Evolutionary conservation across 805 yeast species (phyloP), one percentile per base, ranked within the genome.

Genomic region (Metschnikowia lunata): DNA sequence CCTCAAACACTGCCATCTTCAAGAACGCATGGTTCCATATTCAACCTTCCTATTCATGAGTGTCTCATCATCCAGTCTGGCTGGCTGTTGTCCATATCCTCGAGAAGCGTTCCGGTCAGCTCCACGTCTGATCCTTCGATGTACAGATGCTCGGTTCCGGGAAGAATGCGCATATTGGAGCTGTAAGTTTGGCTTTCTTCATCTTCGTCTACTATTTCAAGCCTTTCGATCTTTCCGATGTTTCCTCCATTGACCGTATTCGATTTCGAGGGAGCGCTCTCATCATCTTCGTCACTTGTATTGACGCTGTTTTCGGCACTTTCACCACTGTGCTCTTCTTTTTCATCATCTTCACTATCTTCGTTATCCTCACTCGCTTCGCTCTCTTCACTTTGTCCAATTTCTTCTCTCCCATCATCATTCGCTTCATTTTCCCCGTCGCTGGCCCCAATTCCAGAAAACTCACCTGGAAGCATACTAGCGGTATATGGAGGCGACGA

Each of bases 41-140:
- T 18, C 23, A 18, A 18, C 6, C 10, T 6, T 29, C 31, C n/a
- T 29, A 3, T 14, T 7, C 9, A 31, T 8, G 34, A 31, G 18
- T 46, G 52, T 14, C 52, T 45, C 6, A 34, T 32, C 10, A 46
- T 33, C 50, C 52, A 48, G n/a, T 45, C 45, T n/a, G 42, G 43
- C 27, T 40, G 39, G 28, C 42, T 30, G 34, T 43, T 44, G 4
- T 40, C 45, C 35, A 43, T 26, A 15, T 51, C 52, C 32, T 46
- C 48, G 9, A 58, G 46, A 9, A 56, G 34, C 1, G 60, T 48
- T 8, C 63, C 63, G 13, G 56, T 45, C 45, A 58, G 53, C 23
- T 62, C 69, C 32, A 63, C 67, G 30, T 66, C 70, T 2, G 69
- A 64, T 8, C 58, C 69, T 32, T 62, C 68, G 4, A 66, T 59